Base-by-base conservation (phyloP, 352 stramenopile genomes). In the Phytophthora fragariae region DNA sequence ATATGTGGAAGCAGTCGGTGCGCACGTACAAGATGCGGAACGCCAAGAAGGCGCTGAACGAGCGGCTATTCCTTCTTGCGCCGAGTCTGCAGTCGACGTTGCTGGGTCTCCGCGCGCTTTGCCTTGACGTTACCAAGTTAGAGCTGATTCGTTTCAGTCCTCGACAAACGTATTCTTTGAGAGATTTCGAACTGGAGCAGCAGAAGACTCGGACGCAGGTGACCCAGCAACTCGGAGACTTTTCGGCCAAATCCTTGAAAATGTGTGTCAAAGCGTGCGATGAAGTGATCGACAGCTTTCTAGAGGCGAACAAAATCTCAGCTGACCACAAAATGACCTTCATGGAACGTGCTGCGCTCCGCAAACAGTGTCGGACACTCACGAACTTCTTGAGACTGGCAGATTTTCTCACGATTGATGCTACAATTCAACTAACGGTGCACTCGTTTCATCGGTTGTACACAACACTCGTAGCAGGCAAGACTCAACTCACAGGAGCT, bases 291-390 rank as follows among this genome's bases (percentile, higher is more conserved):
- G 95, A 99, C 63, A 60, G 68, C 14, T 99, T 99, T 56, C 80
- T 99, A 21, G 82, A 82, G 37, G 75, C 80, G 10, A 98, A 98
- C 81, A 95, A 97, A 49, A 98, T 99, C 72, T 88, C 92, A 0
- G 81, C 93, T 0, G 92, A 98, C 54, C 92, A 98, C 75, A 97
- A 97, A 53, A 98, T 99, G 95, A 99, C 94, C 6, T 99, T 99
- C 73, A 99, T 99, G 95, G 96, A 99, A 75, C 82, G 94, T 17
- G 95, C 96, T 1, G 89, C 91, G 3, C 67, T 99, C 46, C 88
- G 95, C 3, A 95, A 94, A 47, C 92, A 98, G 58, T 98, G 95
- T 67, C 90, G 91, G 5, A 93, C 84, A 44, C 75, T 99, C 19
- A 98, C 93, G 2, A 94, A 95, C 46, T 99, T 99, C 65, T 62